A percentile compares a stretch with the other conserved stretches of the same genome.
phyloP scores from a whole-genome alignment of 306 rosid species.

The Astragalus glycyphyllos region DNA sequence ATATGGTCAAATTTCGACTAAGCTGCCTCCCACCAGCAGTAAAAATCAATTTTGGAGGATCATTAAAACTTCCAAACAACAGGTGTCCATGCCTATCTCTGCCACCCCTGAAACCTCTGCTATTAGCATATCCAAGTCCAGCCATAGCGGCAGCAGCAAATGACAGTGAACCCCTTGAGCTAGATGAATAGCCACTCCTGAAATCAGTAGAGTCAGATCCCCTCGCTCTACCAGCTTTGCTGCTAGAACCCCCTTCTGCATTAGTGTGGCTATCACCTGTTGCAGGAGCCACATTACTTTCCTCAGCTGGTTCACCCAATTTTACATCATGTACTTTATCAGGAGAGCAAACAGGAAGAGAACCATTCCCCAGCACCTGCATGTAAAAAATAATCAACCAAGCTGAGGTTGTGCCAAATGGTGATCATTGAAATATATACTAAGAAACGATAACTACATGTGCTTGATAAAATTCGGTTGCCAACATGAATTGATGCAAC shows the following conservation, averaged over 20 bases:
- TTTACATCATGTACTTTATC: conserved; percentile 92
- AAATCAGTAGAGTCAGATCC: conserved; percentile 74
- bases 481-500: no score
- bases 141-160: conserved; percentile 99
- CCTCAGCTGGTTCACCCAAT: conserved; percentile 83
- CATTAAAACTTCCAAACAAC: conserved; percentile 63
- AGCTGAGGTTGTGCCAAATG: background rate
- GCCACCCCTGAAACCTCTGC: conserved; percentile 78
- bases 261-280: conserved; percentile 69
- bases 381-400: background rate
- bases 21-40: conserved; percentile 87
- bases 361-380: conserved; percentile 83
- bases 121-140: conserved; percentile 81
- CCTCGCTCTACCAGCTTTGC: conserved; percentile 70
- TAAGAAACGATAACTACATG: background rate
- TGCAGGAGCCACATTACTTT: conserved; percentile 61
- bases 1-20: conserved; percentile 80
- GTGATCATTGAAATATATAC: background rate
- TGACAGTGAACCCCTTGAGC: conserved; percentile 84
- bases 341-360: conserved; percentile 83
- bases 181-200: conserved; percentile 67
- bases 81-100: conserved; percentile 83
- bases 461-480: background rate
- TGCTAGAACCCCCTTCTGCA: conserved; percentile 82
- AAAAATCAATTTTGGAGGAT: conserved; percentile 74